These are phyloP conservation scores for Botrytis sinoallii DNA, from an alignment of 2,329 filamentous ascomycete genomes.

Conservation along the genomic window DNA sequence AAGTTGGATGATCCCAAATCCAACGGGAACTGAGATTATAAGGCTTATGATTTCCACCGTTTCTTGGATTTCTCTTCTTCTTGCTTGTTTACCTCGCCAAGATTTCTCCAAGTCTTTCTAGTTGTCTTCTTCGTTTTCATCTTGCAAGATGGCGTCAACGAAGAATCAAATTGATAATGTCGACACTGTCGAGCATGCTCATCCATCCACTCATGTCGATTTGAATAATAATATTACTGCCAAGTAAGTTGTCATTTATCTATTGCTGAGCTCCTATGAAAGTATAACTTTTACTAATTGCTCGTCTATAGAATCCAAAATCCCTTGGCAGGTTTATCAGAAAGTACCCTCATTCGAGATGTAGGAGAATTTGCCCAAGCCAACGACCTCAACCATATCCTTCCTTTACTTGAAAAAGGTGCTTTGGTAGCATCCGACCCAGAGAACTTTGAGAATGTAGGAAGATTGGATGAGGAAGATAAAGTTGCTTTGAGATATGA, in stretches of 20 bases:
- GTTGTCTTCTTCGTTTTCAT: not conserved
- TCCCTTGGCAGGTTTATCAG: conserved; percentile 54
- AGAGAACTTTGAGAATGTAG: conserved; percentile 57
- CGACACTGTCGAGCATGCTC: conserved; percentile 16
- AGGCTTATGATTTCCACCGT: not conserved
- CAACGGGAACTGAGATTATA: not conserved
- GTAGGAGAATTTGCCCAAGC: conserved; percentile 61
- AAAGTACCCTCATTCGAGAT: conserved; percentile 48
- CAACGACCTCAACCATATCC: conserved; percentile 57
- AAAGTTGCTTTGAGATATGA: conserved; percentile 59
- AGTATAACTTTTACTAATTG: not conserved
- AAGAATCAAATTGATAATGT: not conserved
- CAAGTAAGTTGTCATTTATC: conserved; percentile 14
- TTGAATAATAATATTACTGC: conserved; percentile 19
- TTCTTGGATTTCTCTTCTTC: not conserved
- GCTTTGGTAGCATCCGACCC: conserved; percentile 74
- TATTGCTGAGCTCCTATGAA: not conserved
- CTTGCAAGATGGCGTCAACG: conserved; percentile 11
- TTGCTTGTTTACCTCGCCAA: conserved; percentile 7
- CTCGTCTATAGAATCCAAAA: conserved; percentile 39
- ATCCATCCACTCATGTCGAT: conserved; percentile 14
- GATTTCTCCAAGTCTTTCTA: not conserved
- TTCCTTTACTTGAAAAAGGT: conserved; percentile 60
- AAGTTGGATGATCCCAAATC: not conserved
- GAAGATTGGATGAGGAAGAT: conserved; percentile 57